Base-by-base conservation (phyloP, 2,329 filamentous ascomycete genomes). In the Paramyrothecium roridum region DNA sequence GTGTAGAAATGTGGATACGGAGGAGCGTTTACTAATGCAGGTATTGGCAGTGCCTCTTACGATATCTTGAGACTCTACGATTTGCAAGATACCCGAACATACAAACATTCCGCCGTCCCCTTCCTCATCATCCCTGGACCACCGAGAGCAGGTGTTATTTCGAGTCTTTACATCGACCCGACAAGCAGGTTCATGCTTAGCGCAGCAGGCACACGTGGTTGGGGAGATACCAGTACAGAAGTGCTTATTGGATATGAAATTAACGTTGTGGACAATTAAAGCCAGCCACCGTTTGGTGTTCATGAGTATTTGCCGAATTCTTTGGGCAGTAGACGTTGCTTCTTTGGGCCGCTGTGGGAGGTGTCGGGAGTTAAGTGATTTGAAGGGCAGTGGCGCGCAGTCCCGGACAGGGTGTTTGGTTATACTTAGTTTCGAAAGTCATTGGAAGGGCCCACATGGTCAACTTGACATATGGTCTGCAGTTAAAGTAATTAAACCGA, bases 61-160 rank as follows among this genome's bases (percentile, higher is more conserved):
- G 93, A 98, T 67, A 98, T 98, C 62, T 81, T 99, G 16, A 85
- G 95, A 3, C 81, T 99, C 0, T 99, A 98, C 69, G 95, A 99
- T 67, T 78, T 98, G 19, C 85, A 85, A 48, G 84, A 89, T 52
- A 81, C 84, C 33, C 79, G 82, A 22, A 74, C 80, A 1, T 78
- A 81, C 43, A 90, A 87, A 65, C 88, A 91, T 67, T 90, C 90
- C 0, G 87, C 88, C 0, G 91, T 96, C 0, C 95, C 95, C 0
- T 99, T 98, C 71, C 81, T 96, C n/a, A 97, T 99, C 61, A 88
- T 99, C 22, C 95, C 95, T 0, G 95, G 95, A 0, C 95, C 85
- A 0, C 85, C 85, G 0, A 71, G 91, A 17, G 93, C 93, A 0
- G 93, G 93, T 48, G 91, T 96, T 46, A 93, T 97, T 46, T 91